These are phyloP conservation scores for Staphylotrichum longicolle DNA, from an alignment of 495 filamentous ascomycete species.

Conservation along the genomic window DNA sequence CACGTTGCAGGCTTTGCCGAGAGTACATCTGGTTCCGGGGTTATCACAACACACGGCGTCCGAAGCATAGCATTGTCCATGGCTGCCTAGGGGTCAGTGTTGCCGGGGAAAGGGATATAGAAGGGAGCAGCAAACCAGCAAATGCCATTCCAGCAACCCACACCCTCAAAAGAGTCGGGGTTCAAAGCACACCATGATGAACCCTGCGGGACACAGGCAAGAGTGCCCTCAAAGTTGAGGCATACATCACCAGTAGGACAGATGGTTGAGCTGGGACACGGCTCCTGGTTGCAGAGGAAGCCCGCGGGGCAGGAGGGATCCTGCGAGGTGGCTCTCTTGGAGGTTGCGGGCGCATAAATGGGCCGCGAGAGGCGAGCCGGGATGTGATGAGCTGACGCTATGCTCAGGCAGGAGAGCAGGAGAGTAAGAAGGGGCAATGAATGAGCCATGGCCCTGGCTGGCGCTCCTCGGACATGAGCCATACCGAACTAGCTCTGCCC, in stretches of 20 bases:
- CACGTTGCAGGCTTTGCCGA: not conserved
- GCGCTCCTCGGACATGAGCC: not conserved
- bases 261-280: not conserved
- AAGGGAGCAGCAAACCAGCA: not conserved
- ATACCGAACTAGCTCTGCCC: not conserved
- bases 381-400: not conserved
- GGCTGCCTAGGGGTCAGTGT: not conserved
- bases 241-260: not conserved
- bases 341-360: not conserved
- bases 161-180: not conserved
- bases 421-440: not conserved
- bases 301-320: not conserved
- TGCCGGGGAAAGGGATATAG: not conserved
- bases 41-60: conserved; percentile 2
- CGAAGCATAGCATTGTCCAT: not conserved
- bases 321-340: not conserved
- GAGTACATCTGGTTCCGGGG: not conserved
- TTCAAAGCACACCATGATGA: not conserved
- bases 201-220: conserved; percentile 1
- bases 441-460: not conserved
- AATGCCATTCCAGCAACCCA: not conserved
- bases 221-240: conserved; percentile 2
- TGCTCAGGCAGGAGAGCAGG: not conserved
- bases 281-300: not conserved
- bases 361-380: not conserved